Conservation (phyloP, 257 asterid species). For the Solanum pinnatisectum region DNA sequence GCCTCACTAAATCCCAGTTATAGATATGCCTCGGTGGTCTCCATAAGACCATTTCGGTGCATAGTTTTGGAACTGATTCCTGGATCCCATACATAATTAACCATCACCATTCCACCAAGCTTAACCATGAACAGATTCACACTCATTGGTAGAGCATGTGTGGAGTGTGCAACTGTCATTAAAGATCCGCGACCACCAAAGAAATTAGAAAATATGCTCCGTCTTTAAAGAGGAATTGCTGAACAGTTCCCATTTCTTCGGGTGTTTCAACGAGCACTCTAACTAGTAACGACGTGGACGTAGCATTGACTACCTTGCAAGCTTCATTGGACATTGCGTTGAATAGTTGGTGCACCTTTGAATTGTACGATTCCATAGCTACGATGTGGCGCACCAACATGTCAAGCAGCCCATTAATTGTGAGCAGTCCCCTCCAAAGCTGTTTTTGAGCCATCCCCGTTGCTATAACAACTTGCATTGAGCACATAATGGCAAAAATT, state of each 20-base stretch:
- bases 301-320: background rate
- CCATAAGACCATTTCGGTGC: background rate
- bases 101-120: background rate
- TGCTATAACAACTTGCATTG: background rate
- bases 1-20: too few relatives aligned
- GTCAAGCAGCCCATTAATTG: background rate
- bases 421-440: background rate
- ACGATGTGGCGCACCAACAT: background rate
- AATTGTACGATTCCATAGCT: background rate
- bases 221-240: background rate
- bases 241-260: background rate
- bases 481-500: constrained; percentile 18
- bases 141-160: background rate
- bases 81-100: background rate
- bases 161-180: background rate
- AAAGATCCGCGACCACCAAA: background rate
- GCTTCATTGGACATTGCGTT: background rate
- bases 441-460: background rate
- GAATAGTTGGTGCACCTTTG: background rate
- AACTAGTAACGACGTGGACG: background rate
- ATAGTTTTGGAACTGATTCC: background rate
- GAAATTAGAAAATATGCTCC: background rate
- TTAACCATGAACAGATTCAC: background rate
- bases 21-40: too few relatives aligned
- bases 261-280: background rate